A percentile compares a stretch with the other conserved stretches of the same genome.
Conservation (phyloP, 495 filamentous ascomycete species). For the Penicillium paradoxum region DNA sequence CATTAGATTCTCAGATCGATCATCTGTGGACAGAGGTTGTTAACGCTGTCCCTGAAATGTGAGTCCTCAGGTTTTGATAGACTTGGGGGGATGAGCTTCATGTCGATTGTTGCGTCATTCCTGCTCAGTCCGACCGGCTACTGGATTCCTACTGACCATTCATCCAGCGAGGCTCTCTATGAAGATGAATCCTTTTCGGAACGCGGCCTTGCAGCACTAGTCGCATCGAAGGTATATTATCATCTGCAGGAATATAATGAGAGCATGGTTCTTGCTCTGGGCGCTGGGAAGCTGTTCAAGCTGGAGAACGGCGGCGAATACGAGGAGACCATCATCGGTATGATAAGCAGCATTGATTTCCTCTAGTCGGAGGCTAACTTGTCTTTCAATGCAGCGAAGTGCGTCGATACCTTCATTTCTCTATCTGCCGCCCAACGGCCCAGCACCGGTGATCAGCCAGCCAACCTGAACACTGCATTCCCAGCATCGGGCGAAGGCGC, state of each 20-base stretch:
- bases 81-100: not conserved
- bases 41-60: slow-evolving; percentile 89
- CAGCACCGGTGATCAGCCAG: slow-evolving; percentile 50
- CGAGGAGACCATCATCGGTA: slow-evolving; percentile 92
- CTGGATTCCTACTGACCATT: slow-evolving; percentile 12
- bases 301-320: slow-evolving; percentile 90
- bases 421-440: slow-evolving; percentile 68
- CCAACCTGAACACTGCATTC: slow-evolving; percentile 72
- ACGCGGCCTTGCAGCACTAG: slow-evolving; percentile 87
- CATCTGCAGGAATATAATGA: slow-evolving; percentile 98
- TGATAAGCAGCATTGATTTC: slow-evolving; percentile 12
- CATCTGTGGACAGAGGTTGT: slow-evolving; percentile 97
- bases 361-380: not conserved
- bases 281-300: slow-evolving; percentile 91
- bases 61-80: slow-evolving; percentile 31
- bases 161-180: slow-evolving; percentile 83
- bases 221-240: slow-evolving; percentile 97
- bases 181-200: slow-evolving; percentile 95
- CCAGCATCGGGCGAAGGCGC: slow-evolving; percentile 54
- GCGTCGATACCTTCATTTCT: slow-evolving; percentile 94
- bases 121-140: slow-evolving; percentile 1
- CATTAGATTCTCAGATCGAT: slow-evolving; percentile 91
- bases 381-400: slow-evolving; percentile 60
- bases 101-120: slow-evolving; percentile 4
- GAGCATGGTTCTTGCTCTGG: slow-evolving; percentile 97